Evolutionary conservation across 495 filamentous ascomycete genomes (phyloP), one percentile per base, ranked within the genome.

Genomic region (Margaritispora aquatica): DNA sequence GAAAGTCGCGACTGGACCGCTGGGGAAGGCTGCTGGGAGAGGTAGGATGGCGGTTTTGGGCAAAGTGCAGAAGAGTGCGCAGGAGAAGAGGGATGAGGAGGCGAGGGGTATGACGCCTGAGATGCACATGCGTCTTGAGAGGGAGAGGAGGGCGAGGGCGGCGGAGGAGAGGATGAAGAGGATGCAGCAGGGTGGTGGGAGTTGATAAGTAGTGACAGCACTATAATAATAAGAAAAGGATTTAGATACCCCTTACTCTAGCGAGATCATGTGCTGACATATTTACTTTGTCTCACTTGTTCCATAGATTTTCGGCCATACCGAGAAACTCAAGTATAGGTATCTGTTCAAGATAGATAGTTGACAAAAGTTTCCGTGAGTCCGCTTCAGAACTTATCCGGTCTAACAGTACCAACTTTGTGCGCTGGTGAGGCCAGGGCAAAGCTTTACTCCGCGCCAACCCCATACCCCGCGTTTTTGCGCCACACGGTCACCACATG

Each of bases 121-220:
- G 75, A 88, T 88, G 83, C 81, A 83, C 68, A 80, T 84, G 85
- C 80, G 79, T 67, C 63, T 96, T 64, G 92, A 96, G 68, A 77
- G 89, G 69, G 89, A 90, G 72, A 79, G 85, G 53, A 86, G 90
- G 65, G 91, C 88, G 13, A 82, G 90, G 59, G 92, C 92, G 15
- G 90, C 89, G 2, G 91, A 96, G 74, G 92, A 92, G 76, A 83
- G 93, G 63, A 81, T 97, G 41, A 82, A 76, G 69, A 44, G n/a
- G 22, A 27, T 58, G 29, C 47, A 51, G 27, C 29, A 48, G 29
- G 57, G 57, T 20, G 36, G 48, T 15, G 52, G 53, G 57, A 20
- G 26, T 55, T 34, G 15, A 34, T 34, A 34, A 5, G n/a, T n/a
- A n/a, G n/a, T n/a, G n/a, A 34, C 29, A 34, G 5, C 29, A 34